Conservation (phyloP, 2,329 filamentous ascomycete species). For the Aspergillus versicolor region DNA sequence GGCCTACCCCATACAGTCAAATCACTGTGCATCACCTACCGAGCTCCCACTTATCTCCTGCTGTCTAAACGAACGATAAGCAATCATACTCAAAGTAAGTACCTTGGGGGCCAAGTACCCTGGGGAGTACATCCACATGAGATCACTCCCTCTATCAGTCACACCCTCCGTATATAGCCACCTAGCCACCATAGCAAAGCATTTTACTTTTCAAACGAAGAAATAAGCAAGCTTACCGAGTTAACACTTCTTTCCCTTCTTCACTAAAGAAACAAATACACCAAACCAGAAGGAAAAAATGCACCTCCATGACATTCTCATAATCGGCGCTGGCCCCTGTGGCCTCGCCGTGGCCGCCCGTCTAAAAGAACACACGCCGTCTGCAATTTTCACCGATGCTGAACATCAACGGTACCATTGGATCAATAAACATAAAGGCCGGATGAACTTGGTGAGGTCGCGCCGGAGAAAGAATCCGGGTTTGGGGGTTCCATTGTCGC, state of each 20-base stretch:
- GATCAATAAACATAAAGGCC: slow-evolving; percentile 65
- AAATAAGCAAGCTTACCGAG: no score
- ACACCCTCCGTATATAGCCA: no score
- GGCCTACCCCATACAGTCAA: not conserved
- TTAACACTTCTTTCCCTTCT: no score
- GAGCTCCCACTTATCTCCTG: not conserved
- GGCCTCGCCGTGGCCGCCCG: slow-evolving; percentile 73
- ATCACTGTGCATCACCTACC: not conserved
- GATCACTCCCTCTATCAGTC: no score
- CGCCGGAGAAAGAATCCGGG: slow-evolving; percentile 26
- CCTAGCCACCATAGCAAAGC: no score
- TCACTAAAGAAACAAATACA: not conserved
- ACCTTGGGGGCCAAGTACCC: slow-evolving; percentile 26
- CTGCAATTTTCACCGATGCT: slow-evolving; percentile 78
- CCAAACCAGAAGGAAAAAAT: not conserved
- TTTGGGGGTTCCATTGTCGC: slow-evolving; percentile 23
- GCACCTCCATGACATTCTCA: slow-evolving; percentile 59
- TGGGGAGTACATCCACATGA: slow-evolving; percentile 16
- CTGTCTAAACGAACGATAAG: no score
- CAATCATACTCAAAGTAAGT: not conserved
- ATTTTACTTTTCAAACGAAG: no score
- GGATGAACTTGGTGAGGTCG: slow-evolving; percentile 50
- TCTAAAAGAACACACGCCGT: slow-evolving; percentile 69
- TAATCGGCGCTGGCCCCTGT: slow-evolving; percentile 72
- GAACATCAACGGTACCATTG: slow-evolving; percentile 80